Evolutionary conservation across 306 rosid species (phyloP).

Genomic region (Acacia acuminata): DNA sequence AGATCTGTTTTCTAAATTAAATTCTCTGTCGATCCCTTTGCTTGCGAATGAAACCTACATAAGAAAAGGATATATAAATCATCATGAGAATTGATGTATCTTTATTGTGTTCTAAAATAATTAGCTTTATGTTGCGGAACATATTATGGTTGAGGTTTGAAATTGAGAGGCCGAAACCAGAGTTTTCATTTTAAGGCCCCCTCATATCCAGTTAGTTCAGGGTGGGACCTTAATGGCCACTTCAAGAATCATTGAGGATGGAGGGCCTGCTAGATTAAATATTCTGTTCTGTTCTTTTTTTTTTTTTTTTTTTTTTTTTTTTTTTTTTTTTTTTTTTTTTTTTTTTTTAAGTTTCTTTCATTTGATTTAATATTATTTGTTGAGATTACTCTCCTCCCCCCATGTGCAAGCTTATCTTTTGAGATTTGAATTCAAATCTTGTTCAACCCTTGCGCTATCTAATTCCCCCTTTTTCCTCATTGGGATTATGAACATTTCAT

Average conservation of each 20-base stretch:
- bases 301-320: too few relatives aligned
- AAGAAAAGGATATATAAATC: background rate
- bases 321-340: too few relatives aligned
- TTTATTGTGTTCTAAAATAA: background rate
- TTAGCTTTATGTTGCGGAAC: background rate
- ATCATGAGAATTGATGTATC: background rate
- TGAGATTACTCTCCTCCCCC: constrained; percentile 20
- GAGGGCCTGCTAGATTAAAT: constrained; percentile 1
- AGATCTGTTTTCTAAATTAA: background rate
- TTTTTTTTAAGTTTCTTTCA: constrained; percentile 8
- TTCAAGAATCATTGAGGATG: background rate
- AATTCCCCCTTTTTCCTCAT: background rate
- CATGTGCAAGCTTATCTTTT: constrained; percentile 47
- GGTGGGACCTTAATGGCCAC: constrained; percentile 29
- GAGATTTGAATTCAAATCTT: constrained; percentile 43
- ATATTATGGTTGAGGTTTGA: constrained; percentile 10
- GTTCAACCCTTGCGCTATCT: constrained; percentile 6
- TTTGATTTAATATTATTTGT: constrained; percentile 18
- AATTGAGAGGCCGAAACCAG: constrained; percentile 14
- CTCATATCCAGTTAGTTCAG: constrained; percentile 29
- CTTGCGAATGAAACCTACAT: background rate
- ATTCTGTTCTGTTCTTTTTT: too few relatives aligned
- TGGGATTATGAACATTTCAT: constrained; percentile 21
- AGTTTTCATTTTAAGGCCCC: background rate
- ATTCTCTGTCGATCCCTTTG: background rate